Base-by-base conservation (phyloP, 1,284 basidiomycete species). In the Ganoderma resinaceum region DNA sequence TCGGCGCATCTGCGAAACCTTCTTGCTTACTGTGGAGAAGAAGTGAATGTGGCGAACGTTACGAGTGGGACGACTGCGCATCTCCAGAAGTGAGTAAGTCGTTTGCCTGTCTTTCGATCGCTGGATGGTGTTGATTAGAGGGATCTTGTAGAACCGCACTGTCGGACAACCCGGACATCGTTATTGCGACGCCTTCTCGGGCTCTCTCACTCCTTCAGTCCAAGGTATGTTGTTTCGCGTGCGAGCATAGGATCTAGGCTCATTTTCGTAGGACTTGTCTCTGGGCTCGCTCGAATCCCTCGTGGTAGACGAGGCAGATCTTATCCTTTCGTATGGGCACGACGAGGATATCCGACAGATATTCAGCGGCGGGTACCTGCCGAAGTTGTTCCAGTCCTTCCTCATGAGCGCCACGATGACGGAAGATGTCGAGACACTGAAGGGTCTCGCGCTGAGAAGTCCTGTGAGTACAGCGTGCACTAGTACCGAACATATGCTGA, bases 351-450 rank as follows among this genome's bases (percentile, higher is more conserved):
- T 99, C 53, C 90, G 91, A 49, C 87, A 93, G 66, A 94, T 99
- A 61, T 90, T 98, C 72, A 86, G 86, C 63, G 93, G 92, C 26
- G 83, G 84, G 1, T 91, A 88, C 75, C 85, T 99, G 7, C 96
- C 97, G 16, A 94, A 92, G 76, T 87, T 97, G 57, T 95, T 94
- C 75, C 98, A 99, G 80, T 95, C 94, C 9, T 97, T 97, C 80
- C 84, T 99, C 61, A 98, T 99, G 96, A 96, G 94, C 78, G 98
- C 98, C 3, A 99, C 98, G 0, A 93, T 99, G 90, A 97, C 96
- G 23, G 94, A 96, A 74, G 98, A 99, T 76, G 95, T 99, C 4
- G 93, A 96, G 76, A 86, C 90, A 70, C 84, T 99, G 66, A 97
- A 98, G 79, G 95, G 95, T 5, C 85, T 99, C 38, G 87, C 94